Evolutionary conservation across 805 yeast genomes (phyloP), one percentile per base, ranked within the genome.

Genomic region (Komagataella mondaviorum): DNA sequence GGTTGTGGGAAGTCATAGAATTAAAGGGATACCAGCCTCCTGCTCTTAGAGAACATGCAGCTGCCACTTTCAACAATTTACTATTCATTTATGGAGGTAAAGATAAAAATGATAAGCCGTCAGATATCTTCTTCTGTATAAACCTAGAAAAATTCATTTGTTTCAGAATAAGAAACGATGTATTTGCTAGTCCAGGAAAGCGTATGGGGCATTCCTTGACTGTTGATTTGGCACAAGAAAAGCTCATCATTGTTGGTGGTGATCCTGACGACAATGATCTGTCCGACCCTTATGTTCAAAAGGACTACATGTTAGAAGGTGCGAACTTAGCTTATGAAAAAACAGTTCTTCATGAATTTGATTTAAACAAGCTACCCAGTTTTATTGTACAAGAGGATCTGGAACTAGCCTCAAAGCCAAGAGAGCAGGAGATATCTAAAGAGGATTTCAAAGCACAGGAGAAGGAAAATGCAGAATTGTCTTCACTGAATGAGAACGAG

Each of bases 171-270:
- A 72, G 70, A 58, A 69, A 70, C 46, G 65, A 69, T 63, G 75
- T 65, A 57, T 74, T 63, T 6, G 66, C 68, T 46, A 71, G 74
- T 44, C 95, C 96, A 1, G 86, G 90, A 47, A 80, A 93, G 12
- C 78, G 97, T 58, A 86, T 91, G 55, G 98, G 98, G 7, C 99
- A 93, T 66, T 80, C 96, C 6, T 70, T 91, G 67, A 81, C 97
- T 1, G 83, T 79, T 51, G 65, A 85, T 52, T 71, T 83, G 49
- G 77, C 73, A 23, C 78, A 78, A 54, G 79, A 87, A 60, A 86
- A 83, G 65, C 61, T 91, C 43, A 62, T 90, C 10, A 78, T 91
- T 14, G 83, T 95, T 86, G 99, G 99, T 47, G 98, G 99, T 53
- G 96, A 88, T 65, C 77, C 81, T 57, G 76, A 79, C 55, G 91